phyloP scores from a whole-genome alignment of 1,284 basidiomycete species.

The Sanghuangporus baumii region DNA sequence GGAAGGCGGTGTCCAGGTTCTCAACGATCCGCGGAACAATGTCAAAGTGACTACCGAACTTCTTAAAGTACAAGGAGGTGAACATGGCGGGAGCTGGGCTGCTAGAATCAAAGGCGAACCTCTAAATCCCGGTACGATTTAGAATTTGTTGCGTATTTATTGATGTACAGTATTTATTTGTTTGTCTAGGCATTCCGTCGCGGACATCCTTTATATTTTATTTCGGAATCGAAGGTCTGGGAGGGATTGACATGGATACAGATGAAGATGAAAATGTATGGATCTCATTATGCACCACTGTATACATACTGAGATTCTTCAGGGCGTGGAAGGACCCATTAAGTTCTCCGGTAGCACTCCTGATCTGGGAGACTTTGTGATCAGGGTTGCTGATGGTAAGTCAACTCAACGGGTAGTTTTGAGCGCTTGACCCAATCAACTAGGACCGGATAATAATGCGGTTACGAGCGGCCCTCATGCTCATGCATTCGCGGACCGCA shows the following conservation, averaged over 20 bases:
- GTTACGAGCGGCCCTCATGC: constrained; percentile 51
- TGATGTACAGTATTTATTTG: background rate
- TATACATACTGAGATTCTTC: constrained; percentile 13
- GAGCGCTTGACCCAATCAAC: background rate
- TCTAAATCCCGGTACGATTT: constrained; percentile 53
- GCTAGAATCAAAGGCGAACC: constrained; percentile 82
- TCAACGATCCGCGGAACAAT: constrained; percentile 80
- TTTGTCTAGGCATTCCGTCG: constrained; percentile 42
- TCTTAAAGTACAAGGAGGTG: constrained; percentile 75
- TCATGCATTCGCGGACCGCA: constrained; percentile 53
- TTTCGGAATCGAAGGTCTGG: constrained; percentile 80
- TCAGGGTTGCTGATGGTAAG: constrained; percentile 78
- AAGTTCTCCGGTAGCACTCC: constrained; percentile 67
- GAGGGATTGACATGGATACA: constrained; percentile 74
- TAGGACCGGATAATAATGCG: constrained; percentile 54
- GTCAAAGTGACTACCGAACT: constrained; percentile 82
- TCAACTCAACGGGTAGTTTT: background rate
- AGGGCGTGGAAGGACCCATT: constrained; percentile 72
- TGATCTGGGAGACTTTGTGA: constrained; percentile 75
- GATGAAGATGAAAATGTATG: constrained; percentile 68
- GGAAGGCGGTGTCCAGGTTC: constrained; percentile 78
- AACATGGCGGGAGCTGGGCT: constrained; percentile 86
- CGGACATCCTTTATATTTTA: constrained; percentile 80
- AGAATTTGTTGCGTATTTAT: background rate
- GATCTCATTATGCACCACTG: constrained; percentile 1